A percentile compares a stretch with the other conserved stretches of the same genome.
These are phyloP conservation scores for Scenedesmus sp. DNA, from an alignment of 163 green algal genomes.

Conservation along the genomic window DNA sequence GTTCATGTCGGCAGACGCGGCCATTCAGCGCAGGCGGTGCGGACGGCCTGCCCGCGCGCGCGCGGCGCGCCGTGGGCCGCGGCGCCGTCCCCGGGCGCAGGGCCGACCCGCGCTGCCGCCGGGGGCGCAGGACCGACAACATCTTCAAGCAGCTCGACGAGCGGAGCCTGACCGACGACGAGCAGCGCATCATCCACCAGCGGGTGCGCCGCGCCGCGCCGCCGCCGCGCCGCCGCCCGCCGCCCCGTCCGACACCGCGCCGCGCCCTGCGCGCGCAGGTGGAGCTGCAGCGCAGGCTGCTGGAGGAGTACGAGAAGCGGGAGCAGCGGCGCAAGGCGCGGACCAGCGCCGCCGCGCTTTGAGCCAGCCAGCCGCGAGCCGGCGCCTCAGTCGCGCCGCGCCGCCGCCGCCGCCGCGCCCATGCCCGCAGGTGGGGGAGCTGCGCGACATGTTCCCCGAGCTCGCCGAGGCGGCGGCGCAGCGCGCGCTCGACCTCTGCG, in stretches of 20 bases:
- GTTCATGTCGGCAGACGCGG: constrained; percentile 26
- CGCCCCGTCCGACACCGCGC: too few species aligned
- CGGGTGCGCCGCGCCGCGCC: constrained; percentile 56
- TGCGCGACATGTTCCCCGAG: constrained; percentile 73
- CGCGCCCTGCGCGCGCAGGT: constrained; percentile 54
- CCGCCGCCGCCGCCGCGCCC: too few species aligned
- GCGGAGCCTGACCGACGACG: constrained; percentile 75
- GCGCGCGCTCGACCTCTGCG: constrained; percentile 74
- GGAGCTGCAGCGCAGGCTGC: constrained; percentile 77
- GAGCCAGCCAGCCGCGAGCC: too few species aligned
- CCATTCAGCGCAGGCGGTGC: constrained; percentile 27
- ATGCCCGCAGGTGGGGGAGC: constrained; percentile 67
- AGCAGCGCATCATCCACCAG: constrained; percentile 83
- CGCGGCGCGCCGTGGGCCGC: too few species aligned
- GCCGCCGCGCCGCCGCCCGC: too few species aligned
- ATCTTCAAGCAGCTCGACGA: constrained; percentile 85
- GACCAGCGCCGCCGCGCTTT: too few species aligned
- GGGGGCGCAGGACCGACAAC: constrained; percentile 71
- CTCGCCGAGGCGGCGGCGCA: constrained; percentile 69
- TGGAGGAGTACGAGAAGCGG: constrained; percentile 78
- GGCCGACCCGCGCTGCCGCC: background rate
- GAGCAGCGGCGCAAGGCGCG: constrained; percentile 79
- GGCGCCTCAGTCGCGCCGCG: too few species aligned
- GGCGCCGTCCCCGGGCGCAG: too few species aligned
- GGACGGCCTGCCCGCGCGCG: too few species aligned